Evolutionary conservation across 768 basidiomycete genomes (phyloP).

Genomic region (Porphyrellus cyaneotinctus): DNA sequence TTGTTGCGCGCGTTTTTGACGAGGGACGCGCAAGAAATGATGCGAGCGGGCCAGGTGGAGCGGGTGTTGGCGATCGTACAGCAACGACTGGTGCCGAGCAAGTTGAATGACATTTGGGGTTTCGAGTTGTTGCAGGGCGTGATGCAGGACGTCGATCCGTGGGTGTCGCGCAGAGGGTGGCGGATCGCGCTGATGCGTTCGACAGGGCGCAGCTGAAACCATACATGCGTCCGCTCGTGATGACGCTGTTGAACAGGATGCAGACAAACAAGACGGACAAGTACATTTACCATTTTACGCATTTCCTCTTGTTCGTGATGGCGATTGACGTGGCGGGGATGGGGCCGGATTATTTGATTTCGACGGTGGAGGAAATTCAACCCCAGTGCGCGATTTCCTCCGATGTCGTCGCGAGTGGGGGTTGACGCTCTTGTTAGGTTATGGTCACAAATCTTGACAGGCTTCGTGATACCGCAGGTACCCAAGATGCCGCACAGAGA

Average conservation of each 20-base stretch:
- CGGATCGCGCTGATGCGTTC: not conserved
- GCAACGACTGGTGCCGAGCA: conserved; percentile 84
- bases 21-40: conserved; percentile 65
- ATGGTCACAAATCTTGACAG: conserved; percentile 74
- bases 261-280: conserved; percentile 87
- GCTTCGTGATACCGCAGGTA: conserved; percentile 76
- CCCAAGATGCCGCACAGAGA: conserved; percentile 80
- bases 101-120: conserved; percentile 85
- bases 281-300: conserved; percentile 77
- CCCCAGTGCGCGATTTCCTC: conserved; percentile 48
- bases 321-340: conserved; percentile 73
- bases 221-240: conserved; percentile 69
- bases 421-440: conserved; percentile 39
- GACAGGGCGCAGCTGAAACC: conserved; percentile 58
- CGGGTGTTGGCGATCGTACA: conserved; percentile 84
- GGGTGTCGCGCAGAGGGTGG: conserved; percentile 32
- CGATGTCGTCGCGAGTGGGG: too few relatives aligned
- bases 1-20: conserved; percentile 80
- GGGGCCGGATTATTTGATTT: conserved; percentile 74
- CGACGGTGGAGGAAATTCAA: conserved; percentile 80
- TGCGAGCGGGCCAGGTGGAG: conserved; percentile 64
- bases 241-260: conserved; percentile 81
- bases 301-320: conserved; percentile 72
- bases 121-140: conserved; percentile 85
- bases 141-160: conserved; percentile 72